Evolutionary conservation across 352 stramenopile species (phyloP), one percentile per base, ranked within the genome.

Genomic region (Phytophthora pini): DNA sequence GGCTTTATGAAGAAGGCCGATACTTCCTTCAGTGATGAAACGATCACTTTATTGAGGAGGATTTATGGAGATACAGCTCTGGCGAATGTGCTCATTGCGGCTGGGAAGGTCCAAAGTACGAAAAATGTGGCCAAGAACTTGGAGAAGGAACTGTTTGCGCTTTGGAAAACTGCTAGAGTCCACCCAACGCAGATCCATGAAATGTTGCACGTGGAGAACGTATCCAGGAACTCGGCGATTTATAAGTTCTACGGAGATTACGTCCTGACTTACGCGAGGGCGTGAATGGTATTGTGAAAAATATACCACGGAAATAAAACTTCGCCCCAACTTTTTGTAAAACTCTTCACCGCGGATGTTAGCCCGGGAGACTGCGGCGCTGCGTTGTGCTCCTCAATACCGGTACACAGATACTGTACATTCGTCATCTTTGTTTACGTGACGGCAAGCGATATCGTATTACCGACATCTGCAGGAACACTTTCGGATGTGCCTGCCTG

Each of bases 81-180:
- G 26, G 10, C 53, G 2, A n/a, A 5, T 10, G 7, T 61, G 29
- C 57, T 65, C 20, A 27, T 65, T 20, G 27, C 47, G 11, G 57
- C 57, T 9, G 27, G 45, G 39, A 52, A 46, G 46, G 27, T 34
- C 5, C 39, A 22, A 22, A 59, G 47, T 24, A 65, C 57, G 2
- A 47, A 52, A 13, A 11, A 15, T 11, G 41, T 41, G 1, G 57
- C 57, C 29, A 45, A 27, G 11, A 58, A 31, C 3, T 46, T 65
- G 40, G 38, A 26, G 39, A 44, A 26, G 20, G 22, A 56, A 5
- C 36, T 47, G 13, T 47, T 47, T 6, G 50, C 7, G 20, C 22
- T 34, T 1, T 56, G 36, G 50, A 15, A 11, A 15, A 26, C 50
- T 15, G 22, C 34, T 27, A 47, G 45, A 20, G 7, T 38, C 12